Evolutionary conservation across 768 basidiomycete species (phyloP).

Genomic region (Boletus reticulatus): DNA sequence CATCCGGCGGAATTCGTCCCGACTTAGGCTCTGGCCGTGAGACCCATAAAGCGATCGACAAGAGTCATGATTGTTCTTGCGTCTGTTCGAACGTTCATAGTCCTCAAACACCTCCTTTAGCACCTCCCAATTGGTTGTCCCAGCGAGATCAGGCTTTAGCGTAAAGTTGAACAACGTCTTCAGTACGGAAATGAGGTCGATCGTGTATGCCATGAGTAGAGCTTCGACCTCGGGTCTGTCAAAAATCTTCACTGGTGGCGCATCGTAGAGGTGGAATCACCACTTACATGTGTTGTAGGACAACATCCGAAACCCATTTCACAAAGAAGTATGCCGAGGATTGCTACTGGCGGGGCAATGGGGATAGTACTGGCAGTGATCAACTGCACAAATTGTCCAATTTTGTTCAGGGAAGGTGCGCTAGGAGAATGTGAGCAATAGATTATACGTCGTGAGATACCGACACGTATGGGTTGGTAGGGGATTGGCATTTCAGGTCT

Average conservation of each 20-base stretch:
- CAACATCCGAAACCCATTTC: slow-evolving; percentile 1
- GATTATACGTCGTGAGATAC: background rate
- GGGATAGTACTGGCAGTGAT: background rate
- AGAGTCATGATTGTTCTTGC: background rate
- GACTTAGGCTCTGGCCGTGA: background rate
- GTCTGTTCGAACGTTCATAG: background rate
- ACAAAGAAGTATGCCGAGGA: slow-evolving; percentile 5
- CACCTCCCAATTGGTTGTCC: slow-evolving; percentile 1
- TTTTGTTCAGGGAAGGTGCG: background rate
- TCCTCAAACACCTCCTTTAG: slow-evolving; percentile 4
- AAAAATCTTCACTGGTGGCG: background rate
- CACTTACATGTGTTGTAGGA: slow-evolving; percentile 1
- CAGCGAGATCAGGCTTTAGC: slow-evolving; percentile 5
- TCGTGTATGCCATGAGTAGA: slow-evolving; percentile 1
- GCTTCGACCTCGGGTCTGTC: slow-evolving; percentile 1
- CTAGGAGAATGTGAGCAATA: background rate
- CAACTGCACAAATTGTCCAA: slow-evolving; percentile 1
- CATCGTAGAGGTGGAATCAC: background rate
- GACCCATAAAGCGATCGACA: background rate
- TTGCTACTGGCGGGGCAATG: background rate
- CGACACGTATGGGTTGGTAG: background rate
- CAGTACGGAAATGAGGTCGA: slow-evolving; percentile 4
- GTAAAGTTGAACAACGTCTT: slow-evolving; percentile 1
- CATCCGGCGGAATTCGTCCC: background rate
- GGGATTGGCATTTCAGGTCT: background rate